A percentile compares a stretch with the other conserved stretches of the same genome.
Conservation (phyloP, 2,329 filamentous ascomycete genomes). For the Macrophomina pseudophaseolina region DNA sequence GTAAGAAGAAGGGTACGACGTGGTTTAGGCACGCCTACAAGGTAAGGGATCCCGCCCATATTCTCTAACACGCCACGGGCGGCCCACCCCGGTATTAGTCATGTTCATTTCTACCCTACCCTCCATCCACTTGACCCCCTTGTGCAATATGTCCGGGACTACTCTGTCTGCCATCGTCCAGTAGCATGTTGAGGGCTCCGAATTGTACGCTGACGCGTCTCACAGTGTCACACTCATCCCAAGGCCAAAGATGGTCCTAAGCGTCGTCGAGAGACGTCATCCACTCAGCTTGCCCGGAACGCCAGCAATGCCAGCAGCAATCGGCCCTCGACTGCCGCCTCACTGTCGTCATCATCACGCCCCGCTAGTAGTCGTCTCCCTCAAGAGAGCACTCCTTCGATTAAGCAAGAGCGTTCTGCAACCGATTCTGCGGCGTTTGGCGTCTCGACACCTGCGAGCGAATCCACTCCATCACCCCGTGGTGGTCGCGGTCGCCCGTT, state of each 20-base stretch:
- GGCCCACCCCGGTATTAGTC: constrained; percentile 9
- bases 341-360: constrained; percentile 9
- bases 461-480: constrained; percentile 7
- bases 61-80: constrained; percentile 12
- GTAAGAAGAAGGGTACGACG: constrained; percentile 90
- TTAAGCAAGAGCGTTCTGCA: constrained; percentile 13
- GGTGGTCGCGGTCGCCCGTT: constrained; percentile 4
- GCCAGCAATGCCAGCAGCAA: background rate
- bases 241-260: constrained; percentile 52
- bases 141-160: background rate
- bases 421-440: background rate
- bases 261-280: constrained; percentile 46
- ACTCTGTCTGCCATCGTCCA: background rate
- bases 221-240: constrained; percentile 49
- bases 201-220: constrained; percentile 8
- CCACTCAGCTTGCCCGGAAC: constrained; percentile 30
- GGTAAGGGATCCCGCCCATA: constrained; percentile 49
- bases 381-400: background rate
- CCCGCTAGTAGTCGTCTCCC: constrained; percentile 10
- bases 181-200: background rate
- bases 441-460: constrained; percentile 1
- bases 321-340: constrained; percentile 1
- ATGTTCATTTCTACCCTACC: background rate
- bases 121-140: background rate
- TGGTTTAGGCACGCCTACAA: constrained; percentile 93